phyloP scores from a whole-genome alignment of 1,284 basidiomycete genomes.

The Hemileia vastatrix region DNA sequence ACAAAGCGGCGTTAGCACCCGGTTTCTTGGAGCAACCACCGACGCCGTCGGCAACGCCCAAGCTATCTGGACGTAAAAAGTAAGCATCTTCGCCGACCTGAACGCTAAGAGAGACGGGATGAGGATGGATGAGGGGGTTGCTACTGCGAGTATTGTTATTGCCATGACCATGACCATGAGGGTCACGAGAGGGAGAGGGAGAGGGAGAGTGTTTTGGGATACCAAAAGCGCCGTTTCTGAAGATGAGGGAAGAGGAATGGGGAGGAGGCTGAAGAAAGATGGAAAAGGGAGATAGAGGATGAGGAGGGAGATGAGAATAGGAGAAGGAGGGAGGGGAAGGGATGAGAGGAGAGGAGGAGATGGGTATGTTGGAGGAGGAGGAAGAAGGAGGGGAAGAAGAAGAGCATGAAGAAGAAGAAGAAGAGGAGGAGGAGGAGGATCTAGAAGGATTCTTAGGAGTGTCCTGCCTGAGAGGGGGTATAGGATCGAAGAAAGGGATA shows the following conservation, averaged over 20 bases:
- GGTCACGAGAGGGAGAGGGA: neutral
- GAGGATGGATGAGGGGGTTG: slow-evolving; percentile 35
- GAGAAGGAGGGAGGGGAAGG: slow-evolving; percentile 6
- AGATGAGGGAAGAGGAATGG: slow-evolving; percentile 29
- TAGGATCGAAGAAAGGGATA: neutral
- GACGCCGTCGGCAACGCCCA: slow-evolving; percentile 80
- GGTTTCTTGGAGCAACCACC: slow-evolving; percentile 65
- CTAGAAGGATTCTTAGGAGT: slow-evolving; percentile 14
- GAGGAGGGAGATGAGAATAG: slow-evolving; percentile 11
- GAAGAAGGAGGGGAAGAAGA: neutral
- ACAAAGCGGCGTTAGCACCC: slow-evolving; percentile 58
- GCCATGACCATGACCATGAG: slow-evolving; percentile 34
- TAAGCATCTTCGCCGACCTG: slow-evolving; percentile 79
- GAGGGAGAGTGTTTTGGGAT: slow-evolving; percentile 45
- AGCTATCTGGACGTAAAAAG: slow-evolving; percentile 65
- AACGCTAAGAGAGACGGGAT: slow-evolving; percentile 48
- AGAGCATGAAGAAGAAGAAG: neutral
- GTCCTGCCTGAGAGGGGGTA: neutral
- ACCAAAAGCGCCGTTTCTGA: slow-evolving; percentile 46
- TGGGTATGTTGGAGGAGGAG: slow-evolving; percentile 4
- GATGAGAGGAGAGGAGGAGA: slow-evolving; percentile 2
- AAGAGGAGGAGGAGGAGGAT: slow-evolving; percentile 1
- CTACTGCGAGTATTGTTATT: slow-evolving; percentile 28
- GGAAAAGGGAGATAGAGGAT: neutral
- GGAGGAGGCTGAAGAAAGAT: slow-evolving; percentile 23